Evolutionary conservation across 2,329 filamentous ascomycete species (phyloP), one percentile per base, ranked within the genome.

Genomic region (Aspergillus sp.): DNA sequence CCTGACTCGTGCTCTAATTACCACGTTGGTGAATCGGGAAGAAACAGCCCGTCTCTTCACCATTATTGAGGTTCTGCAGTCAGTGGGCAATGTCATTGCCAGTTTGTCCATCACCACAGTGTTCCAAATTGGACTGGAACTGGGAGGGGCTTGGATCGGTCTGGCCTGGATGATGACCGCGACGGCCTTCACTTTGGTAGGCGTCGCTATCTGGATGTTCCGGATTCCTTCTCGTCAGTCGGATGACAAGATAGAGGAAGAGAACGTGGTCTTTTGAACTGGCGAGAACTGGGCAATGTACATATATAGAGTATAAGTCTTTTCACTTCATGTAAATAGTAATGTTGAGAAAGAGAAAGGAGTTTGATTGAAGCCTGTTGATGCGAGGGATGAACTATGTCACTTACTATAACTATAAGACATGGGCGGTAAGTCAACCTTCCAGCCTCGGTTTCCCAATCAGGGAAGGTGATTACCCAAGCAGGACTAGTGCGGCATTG

Each of bases 41-140:
- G 75, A 83, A 56, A 78, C 81, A 3, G 81, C 80, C 5, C 75
- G 80, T 10, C 66, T 83, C 13, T 83, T 82, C 66, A 81, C 80
- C 4, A 75, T 82, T 1, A 77, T 83, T 59, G 80, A 80, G 30
- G 78, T 83, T 19, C 69, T 82, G 3, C 80, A 83, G 62, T 76
- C 77, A 15, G 66, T 82, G 8, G 81, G 82, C 6, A 74, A 76
- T 23, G 77, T 83, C 60, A 66, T 82, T 32, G 80, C 80, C 3
- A 81, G 80, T 23, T 74, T 82, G 3, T 65, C 79, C 4, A 74
- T 83, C 42, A 81, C 80, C 2, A 70, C 72, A 8, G 68, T 81
- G 13, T 83, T 83, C 61, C 75, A 80, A 32, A 69, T 78, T 58
- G 82, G 81, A 0, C 73, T 83, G 58, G 73, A 78, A 10, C 58